Base-by-base conservation (phyloP, 306 rosid species). In the Fagus sylvatica region DNA sequence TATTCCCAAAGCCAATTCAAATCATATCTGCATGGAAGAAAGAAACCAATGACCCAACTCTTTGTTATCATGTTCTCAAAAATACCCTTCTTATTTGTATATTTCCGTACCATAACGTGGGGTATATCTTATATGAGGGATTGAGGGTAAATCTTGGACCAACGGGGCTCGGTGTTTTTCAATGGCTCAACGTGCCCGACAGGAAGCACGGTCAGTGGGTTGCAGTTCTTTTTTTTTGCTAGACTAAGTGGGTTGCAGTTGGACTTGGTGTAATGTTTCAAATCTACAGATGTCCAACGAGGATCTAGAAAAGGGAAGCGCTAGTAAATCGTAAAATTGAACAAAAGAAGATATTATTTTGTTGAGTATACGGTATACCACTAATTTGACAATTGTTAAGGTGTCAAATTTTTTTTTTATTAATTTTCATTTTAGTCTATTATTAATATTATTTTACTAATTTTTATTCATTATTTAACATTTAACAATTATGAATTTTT, bases 121-220 rank as follows among this genome's bases (percentile, higher is more conserved):
- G 30, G 19, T 3, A 5, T 17, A 16, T 67, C 19, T 34, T 28
- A 22, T 4, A 54, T 2, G 22, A 57, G 69, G 79, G 53, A 11
- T 22, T 1, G 57, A 15, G 46, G 0, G 79, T 65, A 43, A 22
- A 69, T 39, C 10, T 7, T 1, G 7, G n/a, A 9, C 4, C 2
- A 19, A 68, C 55, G 48, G 83, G 75, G 66, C 40, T 51, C 1
- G 36, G 33, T 17, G 42, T 17, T 5, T 7, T 5, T 4, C 65
- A 57, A 33, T 2, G 62, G 60, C 66, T 78, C 73, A 77, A 67
- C 84, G 88, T 81, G 55, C 42, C 51, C 48, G 48, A 69, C 78
- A 80, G 49, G 61, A 32, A 69, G 60, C 42, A 59, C 71, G 13
- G 15, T 17, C 2, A 37, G 37, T 0, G 37, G 73, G 39, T 2